Conservation (phyloP, 1,284 basidiomycete species). For the Ustilago lituana region DNA sequence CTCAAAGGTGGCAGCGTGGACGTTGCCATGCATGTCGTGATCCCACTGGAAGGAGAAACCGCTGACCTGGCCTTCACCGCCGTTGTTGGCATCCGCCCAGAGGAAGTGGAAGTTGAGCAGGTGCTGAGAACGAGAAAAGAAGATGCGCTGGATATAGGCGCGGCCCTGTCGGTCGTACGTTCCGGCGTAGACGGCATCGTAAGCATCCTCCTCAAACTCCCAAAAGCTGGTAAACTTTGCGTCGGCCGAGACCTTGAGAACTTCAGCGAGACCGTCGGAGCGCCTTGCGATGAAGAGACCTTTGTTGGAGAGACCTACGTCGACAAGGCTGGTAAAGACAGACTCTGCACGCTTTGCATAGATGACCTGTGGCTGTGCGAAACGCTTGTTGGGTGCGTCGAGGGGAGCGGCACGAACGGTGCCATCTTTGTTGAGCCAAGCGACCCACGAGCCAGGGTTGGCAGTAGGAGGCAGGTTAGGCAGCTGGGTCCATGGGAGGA, state of each 20-base stretch:
- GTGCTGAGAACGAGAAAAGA: constrained; percentile 69
- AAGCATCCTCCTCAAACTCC: constrained; percentile 64
- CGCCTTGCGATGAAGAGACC: constrained; percentile 56
- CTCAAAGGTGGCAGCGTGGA: constrained; percentile 71
- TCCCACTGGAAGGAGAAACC: constrained; percentile 80
- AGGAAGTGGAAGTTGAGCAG: constrained; percentile 72
- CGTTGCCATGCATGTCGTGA: constrained; percentile 76
- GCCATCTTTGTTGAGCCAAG: constrained; percentile 59
- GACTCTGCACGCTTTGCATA: constrained; percentile 41
- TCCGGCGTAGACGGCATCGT: constrained; percentile 69
- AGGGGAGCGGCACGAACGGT: constrained; percentile 49
- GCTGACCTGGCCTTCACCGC: constrained; percentile 73
- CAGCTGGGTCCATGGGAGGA: constrained; percentile 46
- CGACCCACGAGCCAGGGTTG: constrained; percentile 56
- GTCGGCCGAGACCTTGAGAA: constrained; percentile 47
- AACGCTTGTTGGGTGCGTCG: constrained; percentile 39
- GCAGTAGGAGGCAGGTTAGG: constrained; percentile 41
- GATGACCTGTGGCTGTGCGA: constrained; percentile 48
- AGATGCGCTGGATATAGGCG: constrained; percentile 77
- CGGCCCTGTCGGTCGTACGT: constrained; percentile 73
- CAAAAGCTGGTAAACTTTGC: constrained; percentile 50
- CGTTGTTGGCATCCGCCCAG: constrained; percentile 71
- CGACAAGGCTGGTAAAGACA: constrained; percentile 41
- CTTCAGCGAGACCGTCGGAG: constrained; percentile 52
- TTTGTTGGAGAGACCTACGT: constrained; percentile 56